Percentiles rank a stretch among this genome's conserved stretches.
Evolutionary conservation across 2,329 filamentous ascomycete genomes (phyloP).

Genomic region (Ascochyta viciae-villosae): DNA sequence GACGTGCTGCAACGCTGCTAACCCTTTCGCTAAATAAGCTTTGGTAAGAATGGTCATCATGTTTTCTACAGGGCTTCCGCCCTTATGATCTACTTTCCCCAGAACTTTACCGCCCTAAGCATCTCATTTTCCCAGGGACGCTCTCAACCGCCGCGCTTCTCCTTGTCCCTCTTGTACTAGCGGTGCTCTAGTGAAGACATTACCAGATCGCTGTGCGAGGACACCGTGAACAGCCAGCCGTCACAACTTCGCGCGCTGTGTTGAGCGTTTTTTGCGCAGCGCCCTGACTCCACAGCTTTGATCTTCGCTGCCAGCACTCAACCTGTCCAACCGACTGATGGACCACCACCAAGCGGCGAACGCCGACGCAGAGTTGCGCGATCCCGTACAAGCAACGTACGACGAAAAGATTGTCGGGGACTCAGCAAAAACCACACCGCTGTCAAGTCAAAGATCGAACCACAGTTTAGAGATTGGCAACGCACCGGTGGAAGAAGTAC

Average conservation of each 20-base stretch:
- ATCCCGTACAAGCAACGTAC: conserved; percentile 4
- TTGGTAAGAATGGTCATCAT: not conserved
- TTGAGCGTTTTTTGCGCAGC: not conserved
- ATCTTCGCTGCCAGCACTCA: not conserved
- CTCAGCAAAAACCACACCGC: conserved; percentile 11
- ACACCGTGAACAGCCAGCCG: not conserved
- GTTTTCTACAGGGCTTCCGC: not conserved
- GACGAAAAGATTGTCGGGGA: conserved; percentile 28
- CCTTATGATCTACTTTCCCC: conserved; percentile 2
- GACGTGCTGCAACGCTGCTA: conserved; percentile 10
- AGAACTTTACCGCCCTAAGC: not conserved
- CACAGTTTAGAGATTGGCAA: conserved; percentile 13
- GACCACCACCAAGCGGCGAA: conserved; percentile 5
- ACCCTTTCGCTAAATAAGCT: conserved; percentile 1
- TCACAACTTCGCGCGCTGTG: too few species aligned
- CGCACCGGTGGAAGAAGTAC: conserved; percentile 14
- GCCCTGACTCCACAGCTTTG: not conserved
- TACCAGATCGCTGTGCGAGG: not conserved
- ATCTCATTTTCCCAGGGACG: not conserved
- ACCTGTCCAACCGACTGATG: conserved; percentile 1
- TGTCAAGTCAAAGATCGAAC: conserved; percentile 24
- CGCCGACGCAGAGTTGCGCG: conserved; percentile 5
- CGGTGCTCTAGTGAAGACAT: not conserved
- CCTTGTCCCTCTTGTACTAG: not conserved
- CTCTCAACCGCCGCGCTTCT: not conserved